Percentiles rank a stretch among this genome's conserved stretches.
Conservation (phyloP, 2,329 filamentous ascomycete species). For the Aspergillus japonicus region DNA sequence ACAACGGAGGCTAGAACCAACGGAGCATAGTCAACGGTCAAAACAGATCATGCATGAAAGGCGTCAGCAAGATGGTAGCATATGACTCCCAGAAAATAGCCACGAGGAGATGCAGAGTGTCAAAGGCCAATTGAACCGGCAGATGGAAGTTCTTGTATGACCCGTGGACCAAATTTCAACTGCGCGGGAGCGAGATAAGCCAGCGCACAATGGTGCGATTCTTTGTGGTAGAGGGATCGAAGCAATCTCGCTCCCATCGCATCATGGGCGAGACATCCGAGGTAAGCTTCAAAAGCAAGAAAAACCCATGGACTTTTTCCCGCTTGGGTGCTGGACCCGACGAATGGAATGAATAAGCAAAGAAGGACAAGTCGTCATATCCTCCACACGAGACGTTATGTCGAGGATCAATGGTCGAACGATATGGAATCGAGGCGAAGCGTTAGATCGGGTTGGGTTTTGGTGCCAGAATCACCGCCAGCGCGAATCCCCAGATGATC, state of each 20-base stretch:
- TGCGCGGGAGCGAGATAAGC: neutral
- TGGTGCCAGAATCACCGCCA: conserved; percentile 20
- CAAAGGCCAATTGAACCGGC: neutral
- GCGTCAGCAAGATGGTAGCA: conserved; percentile 5
- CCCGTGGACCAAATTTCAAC: neutral
- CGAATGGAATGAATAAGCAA: conserved; percentile 7
- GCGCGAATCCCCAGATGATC: conserved; percentile 29
- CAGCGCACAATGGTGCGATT: neutral
- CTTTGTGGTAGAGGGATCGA: neutral
- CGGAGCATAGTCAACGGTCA: neutral
- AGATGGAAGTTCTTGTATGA: neutral
- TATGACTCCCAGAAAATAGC: conserved; percentile 5
- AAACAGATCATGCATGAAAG: neutral
- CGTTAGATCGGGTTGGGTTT: neutral
- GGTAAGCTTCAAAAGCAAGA: neutral
- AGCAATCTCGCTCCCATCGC: neutral
- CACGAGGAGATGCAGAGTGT: neutral
- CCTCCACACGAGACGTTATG: conserved; percentile 23
- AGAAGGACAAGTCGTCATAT: conserved; percentile 18
- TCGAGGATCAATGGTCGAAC: conserved; percentile 17
- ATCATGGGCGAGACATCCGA: neutral
- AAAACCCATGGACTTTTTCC: conserved; percentile 13
- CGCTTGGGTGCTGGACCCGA: conserved; percentile 9
- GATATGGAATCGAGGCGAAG: neutral
- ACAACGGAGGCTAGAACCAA: neutral